Evolutionary conservation across 805 yeast species (phyloP).

Genomic region (Myxozyma lipomycoides): DNA sequence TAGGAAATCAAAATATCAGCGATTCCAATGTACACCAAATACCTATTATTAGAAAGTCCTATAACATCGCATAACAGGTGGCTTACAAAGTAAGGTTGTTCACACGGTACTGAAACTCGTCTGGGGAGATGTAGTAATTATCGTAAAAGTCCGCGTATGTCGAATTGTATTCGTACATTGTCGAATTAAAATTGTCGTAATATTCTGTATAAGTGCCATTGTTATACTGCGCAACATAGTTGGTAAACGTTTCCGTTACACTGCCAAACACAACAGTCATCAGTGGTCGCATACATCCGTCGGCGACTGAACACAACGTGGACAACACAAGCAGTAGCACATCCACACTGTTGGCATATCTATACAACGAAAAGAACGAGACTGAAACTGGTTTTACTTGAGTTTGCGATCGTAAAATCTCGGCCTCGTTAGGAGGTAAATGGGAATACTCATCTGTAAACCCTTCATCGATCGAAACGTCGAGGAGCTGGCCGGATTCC

Average conservation of each 20-base stretch:
- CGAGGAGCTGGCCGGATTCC: background rate
- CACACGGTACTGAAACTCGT: conserved; percentile 35
- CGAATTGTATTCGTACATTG: background rate
- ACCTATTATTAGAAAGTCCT: background rate
- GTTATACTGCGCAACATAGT: conserved; percentile 29
- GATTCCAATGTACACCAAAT: conserved; percentile 16
- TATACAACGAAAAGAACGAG: conserved; percentile 32
- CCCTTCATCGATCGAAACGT: background rate
- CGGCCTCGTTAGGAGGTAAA: conserved; percentile 35
- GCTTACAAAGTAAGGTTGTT: conserved; percentile 15
- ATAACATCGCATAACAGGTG: background rate
- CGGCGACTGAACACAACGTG: conserved; percentile 35
- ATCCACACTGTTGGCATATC: conserved; percentile 34
- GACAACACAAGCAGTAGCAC: conserved; percentile 6
- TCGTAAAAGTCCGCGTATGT: background rate
- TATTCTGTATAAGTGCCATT: background rate
- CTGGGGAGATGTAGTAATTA: conserved; percentile 5
- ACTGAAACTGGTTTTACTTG: conserved; percentile 27
- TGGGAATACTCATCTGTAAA: conserved; percentile 24
- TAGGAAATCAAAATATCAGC: conserved; percentile 25
- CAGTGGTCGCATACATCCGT: conserved; percentile 41
- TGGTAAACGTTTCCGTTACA: conserved; percentile 18
- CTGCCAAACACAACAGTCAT: conserved; percentile 21
- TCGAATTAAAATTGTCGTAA: background rate
- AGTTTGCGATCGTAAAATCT: conserved; percentile 36